These are phyloP conservation scores for Actinomortierella ambigua DNA, from an alignment of 371 early-diverging fungal genomes.

Conservation along the genomic window DNA sequence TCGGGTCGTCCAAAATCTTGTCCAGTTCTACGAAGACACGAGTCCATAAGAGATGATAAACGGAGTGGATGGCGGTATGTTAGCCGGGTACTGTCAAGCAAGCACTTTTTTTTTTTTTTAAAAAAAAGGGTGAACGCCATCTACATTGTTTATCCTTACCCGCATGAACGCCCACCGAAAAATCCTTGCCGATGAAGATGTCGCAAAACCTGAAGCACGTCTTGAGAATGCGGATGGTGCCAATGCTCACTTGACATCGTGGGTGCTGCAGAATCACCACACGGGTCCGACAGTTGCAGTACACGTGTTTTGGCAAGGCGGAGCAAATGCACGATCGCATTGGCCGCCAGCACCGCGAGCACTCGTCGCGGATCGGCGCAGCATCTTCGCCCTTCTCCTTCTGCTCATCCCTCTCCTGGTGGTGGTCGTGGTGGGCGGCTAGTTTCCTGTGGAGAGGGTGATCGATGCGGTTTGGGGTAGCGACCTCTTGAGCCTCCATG, in stretches of 20 bases:
- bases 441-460: background rate
- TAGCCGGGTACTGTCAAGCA: background rate
- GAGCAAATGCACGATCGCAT: conserved; percentile 38
- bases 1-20: conserved; percentile 29
- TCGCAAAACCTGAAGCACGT: conserved; percentile 39
- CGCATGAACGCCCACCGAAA: conserved; percentile 18
- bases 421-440: background rate
- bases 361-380: conserved; percentile 21
- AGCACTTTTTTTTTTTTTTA: background rate
- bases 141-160: conserved; percentile 19
- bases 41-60: background rate
- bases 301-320: conserved; percentile 28
- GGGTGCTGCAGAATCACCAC: conserved; percentile 47
- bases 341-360: conserved; percentile 43
- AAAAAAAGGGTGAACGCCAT: too few relatives aligned
- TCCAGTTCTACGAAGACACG: conserved; percentile 24
- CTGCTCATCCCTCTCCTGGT: background rate
- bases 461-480: conserved; percentile 42
- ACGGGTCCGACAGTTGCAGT: conserved; percentile 44
- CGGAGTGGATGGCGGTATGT: background rate
- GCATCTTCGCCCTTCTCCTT: conserved; percentile 14
- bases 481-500: conserved; percentile 26
- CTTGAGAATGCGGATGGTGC: conserved; percentile 44
- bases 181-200: conserved; percentile 47
- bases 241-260: conserved; percentile 47